A percentile compares a stretch with the other conserved stretches of the same genome.
Conservation (phyloP, 441 rosid genomes). For the Adansonia grandidieri region DNA sequence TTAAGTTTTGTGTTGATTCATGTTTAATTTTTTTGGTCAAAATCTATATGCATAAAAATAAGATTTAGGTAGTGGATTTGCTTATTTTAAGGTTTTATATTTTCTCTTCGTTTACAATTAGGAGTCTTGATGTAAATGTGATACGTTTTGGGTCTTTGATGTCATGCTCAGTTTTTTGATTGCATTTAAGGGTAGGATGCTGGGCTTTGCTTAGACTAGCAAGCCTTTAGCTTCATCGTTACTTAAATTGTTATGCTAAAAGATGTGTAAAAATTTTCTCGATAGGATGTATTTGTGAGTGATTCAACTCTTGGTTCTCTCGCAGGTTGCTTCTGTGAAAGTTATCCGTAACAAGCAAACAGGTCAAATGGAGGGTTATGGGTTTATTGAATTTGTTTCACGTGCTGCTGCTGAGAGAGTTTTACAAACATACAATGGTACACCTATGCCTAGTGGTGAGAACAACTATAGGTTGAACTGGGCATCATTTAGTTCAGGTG, state of each 20-base stretch:
- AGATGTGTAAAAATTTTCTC: not conserved
- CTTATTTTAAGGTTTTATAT: not conserved
- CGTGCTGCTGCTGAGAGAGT: conserved; percentile 62
- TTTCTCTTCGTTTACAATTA: not conserved
- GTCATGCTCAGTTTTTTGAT: too few species aligned
- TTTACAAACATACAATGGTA: conserved; percentile 64
- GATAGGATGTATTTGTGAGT: not conserved
- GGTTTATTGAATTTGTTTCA: conserved; percentile 59
- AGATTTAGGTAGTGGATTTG: not conserved
- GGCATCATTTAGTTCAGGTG: conserved; percentile 73
- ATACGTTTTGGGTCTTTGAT: conserved; percentile 19
- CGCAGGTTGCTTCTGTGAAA: conserved; percentile 58
- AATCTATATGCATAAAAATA: not conserved
- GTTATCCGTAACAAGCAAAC: conserved; percentile 77
- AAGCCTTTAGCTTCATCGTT: conserved; percentile 7
- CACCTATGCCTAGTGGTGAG: conserved; percentile 67
- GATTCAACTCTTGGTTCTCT: not conserved
- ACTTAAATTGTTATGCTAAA: not conserved
- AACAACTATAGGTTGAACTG: conserved; percentile 74
- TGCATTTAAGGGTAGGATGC: not conserved
- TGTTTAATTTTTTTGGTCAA: not conserved
- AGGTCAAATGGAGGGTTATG: conserved; percentile 65
- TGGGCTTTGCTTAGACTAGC: conserved; percentile 6
- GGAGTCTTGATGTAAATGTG: not conserved
- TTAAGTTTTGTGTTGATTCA: not conserved